phyloP scores from a whole-genome alignment of 2,329 filamentous ascomycete genomes.

The Aspergillus sp. region DNA sequence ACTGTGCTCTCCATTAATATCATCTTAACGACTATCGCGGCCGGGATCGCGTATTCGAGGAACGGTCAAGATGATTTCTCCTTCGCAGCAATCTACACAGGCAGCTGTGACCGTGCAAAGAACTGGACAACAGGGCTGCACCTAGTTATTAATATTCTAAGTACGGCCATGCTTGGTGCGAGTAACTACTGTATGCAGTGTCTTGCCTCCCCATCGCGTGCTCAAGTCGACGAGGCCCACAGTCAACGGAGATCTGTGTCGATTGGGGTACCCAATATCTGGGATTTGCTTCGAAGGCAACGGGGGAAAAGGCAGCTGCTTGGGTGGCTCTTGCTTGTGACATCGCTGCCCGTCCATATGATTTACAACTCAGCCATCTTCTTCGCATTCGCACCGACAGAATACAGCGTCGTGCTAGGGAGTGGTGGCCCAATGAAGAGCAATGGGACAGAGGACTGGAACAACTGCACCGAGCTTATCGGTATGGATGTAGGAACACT shows the following conservation, averaged over 20 bases:
- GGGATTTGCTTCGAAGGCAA: neutral
- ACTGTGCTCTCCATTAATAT: constrained; percentile 11
- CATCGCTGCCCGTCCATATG: constrained; percentile 6
- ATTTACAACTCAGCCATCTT: constrained; percentile 7
- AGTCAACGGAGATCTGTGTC: constrained; percentile 40
- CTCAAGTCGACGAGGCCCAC: constrained; percentile 53
- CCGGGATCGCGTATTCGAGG: constrained; percentile 1
- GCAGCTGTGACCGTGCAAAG: constrained; percentile 8
- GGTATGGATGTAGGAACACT: neutral
- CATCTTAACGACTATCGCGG: constrained; percentile 11
- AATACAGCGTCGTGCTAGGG: neutral
- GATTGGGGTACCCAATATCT: constrained; percentile 35
- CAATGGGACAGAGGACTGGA: neutral
- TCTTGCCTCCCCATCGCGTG: constrained; percentile 50
- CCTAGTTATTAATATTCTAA: constrained; percentile 50
- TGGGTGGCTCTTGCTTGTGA: neutral
- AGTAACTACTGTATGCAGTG: constrained; percentile 56
- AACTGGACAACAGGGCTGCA: constrained; percentile 35
- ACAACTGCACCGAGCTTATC: neutral
- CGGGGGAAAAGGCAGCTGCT: neutral
- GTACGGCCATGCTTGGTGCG: constrained; percentile 46
- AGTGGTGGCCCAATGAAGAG: neutral
- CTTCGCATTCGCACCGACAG: neutral
- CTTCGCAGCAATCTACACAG: constrained; percentile 11
- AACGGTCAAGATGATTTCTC: neutral